Conservation (phyloP, 768 basidiomycete genomes). For the Kwoniella newhampshirensis region DNA sequence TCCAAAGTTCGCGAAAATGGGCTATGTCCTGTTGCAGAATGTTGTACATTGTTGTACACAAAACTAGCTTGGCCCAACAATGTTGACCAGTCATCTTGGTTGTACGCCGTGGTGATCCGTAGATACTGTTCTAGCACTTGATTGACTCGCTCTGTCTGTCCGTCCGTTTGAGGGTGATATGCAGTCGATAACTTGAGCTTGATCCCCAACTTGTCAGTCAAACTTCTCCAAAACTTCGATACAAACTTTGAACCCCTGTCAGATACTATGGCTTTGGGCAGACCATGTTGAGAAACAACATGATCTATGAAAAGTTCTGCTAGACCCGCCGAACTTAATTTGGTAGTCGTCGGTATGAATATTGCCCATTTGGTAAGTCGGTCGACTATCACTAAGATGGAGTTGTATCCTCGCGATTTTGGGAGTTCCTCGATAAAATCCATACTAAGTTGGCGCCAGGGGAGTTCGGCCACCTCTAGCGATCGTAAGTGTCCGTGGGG, state of each 20-base stretch:
- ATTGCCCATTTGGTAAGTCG: conserved; percentile 56
- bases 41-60: conserved; percentile 19
- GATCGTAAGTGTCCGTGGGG: conserved; percentile 53
- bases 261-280: conserved; percentile 40
- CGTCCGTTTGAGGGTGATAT: conserved; percentile 58
- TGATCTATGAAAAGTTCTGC: conserved; percentile 11
- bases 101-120: conserved; percentile 46
- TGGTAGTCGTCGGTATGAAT: conserved; percentile 55
- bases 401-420: conserved; percentile 50
- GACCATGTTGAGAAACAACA: conserved; percentile 36
- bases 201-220: conserved; percentile 50
- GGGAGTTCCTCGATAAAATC: conserved; percentile 56
- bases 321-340: conserved; percentile 48
- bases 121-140: conserved; percentile 57
- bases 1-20: conserved; percentile 20
- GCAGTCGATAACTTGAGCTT: conserved; percentile 54
- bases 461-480: conserved; percentile 40
- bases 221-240: conserved; percentile 51
- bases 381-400: conserved; percentile 56
- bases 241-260: conserved; percentile 44
- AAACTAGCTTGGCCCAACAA: conserved; percentile 45
- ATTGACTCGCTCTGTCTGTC: conserved; percentile 56
- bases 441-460: conserved; percentile 55
- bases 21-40: conserved; percentile 10
- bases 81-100: conserved; percentile 53